Percentiles rank a stretch among this genome's conserved stretches.
Conservation (phyloP, 2,329 filamentous ascomycete genomes). For the Phaeoacremonium minimum region DNA sequence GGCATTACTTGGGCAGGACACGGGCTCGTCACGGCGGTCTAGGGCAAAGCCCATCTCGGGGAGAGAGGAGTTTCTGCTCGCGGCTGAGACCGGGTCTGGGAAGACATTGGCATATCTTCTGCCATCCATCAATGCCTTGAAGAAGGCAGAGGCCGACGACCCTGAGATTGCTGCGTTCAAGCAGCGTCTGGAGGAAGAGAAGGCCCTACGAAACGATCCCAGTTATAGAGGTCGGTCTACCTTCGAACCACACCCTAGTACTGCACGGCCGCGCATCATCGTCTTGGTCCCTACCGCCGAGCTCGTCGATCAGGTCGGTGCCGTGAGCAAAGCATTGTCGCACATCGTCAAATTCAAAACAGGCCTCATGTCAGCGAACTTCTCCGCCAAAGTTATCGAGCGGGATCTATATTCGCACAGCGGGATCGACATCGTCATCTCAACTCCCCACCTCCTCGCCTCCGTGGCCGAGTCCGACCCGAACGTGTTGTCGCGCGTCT, state of each 20-base stretch:
- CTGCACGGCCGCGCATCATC: constrained; percentile 75
- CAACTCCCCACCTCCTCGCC: constrained; percentile 84
- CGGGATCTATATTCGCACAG: constrained; percentile 74
- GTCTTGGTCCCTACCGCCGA: constrained; percentile 91
- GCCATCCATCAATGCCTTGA: constrained; percentile 80
- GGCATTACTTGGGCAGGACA: constrained; percentile 60
- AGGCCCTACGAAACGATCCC: constrained; percentile 48
- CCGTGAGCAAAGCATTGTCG: constrained; percentile 74
- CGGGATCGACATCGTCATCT: constrained; percentile 80
- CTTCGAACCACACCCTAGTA: constrained; percentile 66
- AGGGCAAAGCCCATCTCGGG: constrained; percentile 20
- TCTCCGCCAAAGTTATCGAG: constrained; percentile 75
- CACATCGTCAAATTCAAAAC: constrained; percentile 86
- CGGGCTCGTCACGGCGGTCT: constrained; percentile 25
- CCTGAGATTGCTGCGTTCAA: constrained; percentile 53
- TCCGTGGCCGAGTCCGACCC: constrained; percentile 88
- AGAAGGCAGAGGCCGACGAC: constrained; percentile 65
- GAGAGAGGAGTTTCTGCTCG: constrained; percentile 67
- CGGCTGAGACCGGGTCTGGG: constrained; percentile 93
- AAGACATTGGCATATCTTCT: constrained; percentile 93
- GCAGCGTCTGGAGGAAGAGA: constrained; percentile 49
- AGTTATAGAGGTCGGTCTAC: constrained; percentile 59
- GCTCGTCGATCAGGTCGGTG: constrained; percentile 81
- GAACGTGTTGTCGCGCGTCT: constrained; percentile 87
- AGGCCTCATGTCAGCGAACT: constrained; percentile 73